Evolutionary conservation across 805 yeast genomes (phyloP).

Genomic region (Yamadazyma paraphyllophila): DNA sequence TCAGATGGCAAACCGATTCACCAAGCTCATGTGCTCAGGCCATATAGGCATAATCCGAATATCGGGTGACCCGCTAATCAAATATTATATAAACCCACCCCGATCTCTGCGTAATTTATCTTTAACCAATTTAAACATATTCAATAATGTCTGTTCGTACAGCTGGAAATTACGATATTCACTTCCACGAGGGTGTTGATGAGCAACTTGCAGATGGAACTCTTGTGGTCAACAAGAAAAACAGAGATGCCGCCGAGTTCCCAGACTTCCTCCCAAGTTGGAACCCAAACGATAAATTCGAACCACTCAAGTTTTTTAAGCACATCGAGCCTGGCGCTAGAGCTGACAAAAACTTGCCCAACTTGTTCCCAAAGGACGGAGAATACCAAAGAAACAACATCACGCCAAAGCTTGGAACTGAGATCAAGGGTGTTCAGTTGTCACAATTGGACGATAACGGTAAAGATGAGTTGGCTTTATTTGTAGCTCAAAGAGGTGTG

Average conservation of each 20-base stretch:
- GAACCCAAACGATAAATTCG: constrained; percentile 57
- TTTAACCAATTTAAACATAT: too few relatives aligned
- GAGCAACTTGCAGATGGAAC: constrained; percentile 48
- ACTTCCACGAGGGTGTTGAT: constrained; percentile 52
- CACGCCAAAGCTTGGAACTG: constrained; percentile 72
- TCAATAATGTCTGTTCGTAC: constrained; percentile 2
- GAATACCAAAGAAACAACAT: constrained; percentile 28
- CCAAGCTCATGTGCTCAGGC: background rate
- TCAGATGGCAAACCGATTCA: too few relatives aligned
- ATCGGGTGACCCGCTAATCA: background rate
- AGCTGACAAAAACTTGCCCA: constrained; percentile 58
- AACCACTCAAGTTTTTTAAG: constrained; percentile 54
- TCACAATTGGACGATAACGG: constrained; percentile 51
- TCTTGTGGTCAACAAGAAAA: constrained; percentile 42
- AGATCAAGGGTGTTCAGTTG: constrained; percentile 58
- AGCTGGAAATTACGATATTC: constrained; percentile 41
- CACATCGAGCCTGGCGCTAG: constrained; percentile 61
- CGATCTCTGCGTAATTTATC: background rate
- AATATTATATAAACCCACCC: background rate
- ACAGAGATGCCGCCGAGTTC: constrained; percentile 32
- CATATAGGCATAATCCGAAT: background rate
- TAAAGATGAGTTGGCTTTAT: constrained; percentile 67
- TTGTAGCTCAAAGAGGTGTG: constrained; percentile 69
- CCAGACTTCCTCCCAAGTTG: constrained; percentile 68
- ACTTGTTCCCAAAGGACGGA: constrained; percentile 43